Percentiles rank a stretch among this genome's conserved stretches.
Conservation (phyloP, 352 stramenopile genomes). For the Phytopythium helicoides region DNA sequence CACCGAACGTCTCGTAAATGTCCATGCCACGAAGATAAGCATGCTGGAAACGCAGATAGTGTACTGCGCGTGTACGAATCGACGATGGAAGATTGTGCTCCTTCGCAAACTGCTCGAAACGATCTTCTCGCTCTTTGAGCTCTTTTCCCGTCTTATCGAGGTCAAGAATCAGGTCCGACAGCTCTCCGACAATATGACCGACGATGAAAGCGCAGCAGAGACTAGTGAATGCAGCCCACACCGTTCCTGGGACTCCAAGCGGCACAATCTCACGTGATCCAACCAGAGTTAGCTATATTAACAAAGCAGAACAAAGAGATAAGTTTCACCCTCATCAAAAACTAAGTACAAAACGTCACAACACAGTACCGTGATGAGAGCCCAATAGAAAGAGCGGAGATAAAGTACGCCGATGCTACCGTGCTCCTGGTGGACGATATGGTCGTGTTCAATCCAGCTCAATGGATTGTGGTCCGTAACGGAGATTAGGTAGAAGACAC, state of each 20-base stretch:
- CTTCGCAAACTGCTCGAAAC: constrained; percentile 70
- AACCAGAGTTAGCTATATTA: constrained; percentile 50
- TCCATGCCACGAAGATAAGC: constrained; percentile 65
- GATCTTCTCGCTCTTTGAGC: constrained; percentile 57
- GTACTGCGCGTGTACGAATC: constrained; percentile 52
- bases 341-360: too few species aligned
- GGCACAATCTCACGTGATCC: constrained; percentile 72
- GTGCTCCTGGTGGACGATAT: constrained; percentile 67
- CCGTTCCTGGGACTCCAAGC: constrained; percentile 45
- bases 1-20: constrained; percentile 68
- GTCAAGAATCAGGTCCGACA: constrained; percentile 75
- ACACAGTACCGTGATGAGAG: constrained; percentile 50
- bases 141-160: constrained; percentile 77
- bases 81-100: constrained; percentile 55
- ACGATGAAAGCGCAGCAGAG: constrained; percentile 79
- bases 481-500: constrained; percentile 73
- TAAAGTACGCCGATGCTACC: constrained; percentile 49
- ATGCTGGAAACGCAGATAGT: constrained; percentile 76
- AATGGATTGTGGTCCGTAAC: constrained; percentile 56
- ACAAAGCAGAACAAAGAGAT: constrained; percentile 5
- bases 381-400: constrained; percentile 76
- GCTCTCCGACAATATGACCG: constrained; percentile 70
- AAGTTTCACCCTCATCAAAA: background rate
- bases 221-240: constrained; percentile 66
- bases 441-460: constrained; percentile 69